Evolutionary conservation across 305 asterid genomes (phyloP), one percentile per base, ranked within the genome.

Genomic region (Fraxinus angustifolia): DNA sequence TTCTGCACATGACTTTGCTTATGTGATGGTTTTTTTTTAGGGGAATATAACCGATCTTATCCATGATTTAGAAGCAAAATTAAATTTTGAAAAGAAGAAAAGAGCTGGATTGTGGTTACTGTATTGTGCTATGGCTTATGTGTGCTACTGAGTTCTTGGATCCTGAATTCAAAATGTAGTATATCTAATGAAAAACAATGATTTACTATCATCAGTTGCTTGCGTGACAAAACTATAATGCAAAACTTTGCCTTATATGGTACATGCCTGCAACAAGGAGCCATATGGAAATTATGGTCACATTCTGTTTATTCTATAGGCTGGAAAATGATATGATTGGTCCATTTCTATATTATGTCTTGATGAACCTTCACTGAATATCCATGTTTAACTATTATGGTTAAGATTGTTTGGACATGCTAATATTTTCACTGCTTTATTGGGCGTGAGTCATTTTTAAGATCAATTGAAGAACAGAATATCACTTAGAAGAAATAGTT

Each of bases 101-200:
- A 14, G 42, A 53, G 70, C 16, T 36, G 60, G 76, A 65, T 38
- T n/a, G 11, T 30, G 75, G 35, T 70, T 67, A n/a, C 38, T 30
- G 36, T 50, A 8, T 73, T 67, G 76, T 78, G 76, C 30, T 45
- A 38, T 56, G 56, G 36, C 19, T 28, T 68, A 68, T 68, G 21
- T 38, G 62, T 36, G 45, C 26, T 38, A 65, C 60, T 73, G 40
- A 60, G 76, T 81, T 56, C 77, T 75, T 60, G 85, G 83, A 21
- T 81, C 33, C 26, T 78, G 65, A 50, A 40, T 34, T 28, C 68
- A 17, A 30, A 58, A 45, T 78, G 71, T 14, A 58, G 30, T 58
- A 19, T 60, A 60, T 60, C 31, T 60, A 60, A 58, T 8, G 23
- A 58, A 60, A 21, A 60, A 60, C 31, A 31, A 84, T 68, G 67